Conservation (phyloP, 768 basidiomycete genomes). For the Amanita rubescens region DNA sequence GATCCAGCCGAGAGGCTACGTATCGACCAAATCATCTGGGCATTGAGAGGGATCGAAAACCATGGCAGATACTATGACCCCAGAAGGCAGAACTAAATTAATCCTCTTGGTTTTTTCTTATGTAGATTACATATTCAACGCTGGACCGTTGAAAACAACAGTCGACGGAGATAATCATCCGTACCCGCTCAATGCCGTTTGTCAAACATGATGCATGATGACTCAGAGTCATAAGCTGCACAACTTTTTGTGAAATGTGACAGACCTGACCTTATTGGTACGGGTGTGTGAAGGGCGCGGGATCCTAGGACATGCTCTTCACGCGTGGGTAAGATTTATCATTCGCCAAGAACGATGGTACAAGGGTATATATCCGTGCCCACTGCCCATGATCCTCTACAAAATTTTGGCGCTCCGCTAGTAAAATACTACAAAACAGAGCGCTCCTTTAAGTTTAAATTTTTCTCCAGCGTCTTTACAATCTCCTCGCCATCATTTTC, state of each 20-base stretch:
- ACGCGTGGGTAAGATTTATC: no score
- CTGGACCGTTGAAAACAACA: no score
- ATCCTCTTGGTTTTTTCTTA: neutral
- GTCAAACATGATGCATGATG: no score
- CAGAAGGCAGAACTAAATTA: neutral
- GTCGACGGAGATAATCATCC: no score
- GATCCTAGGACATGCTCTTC: no score
- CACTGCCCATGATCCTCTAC: no score
- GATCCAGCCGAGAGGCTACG: neutral
- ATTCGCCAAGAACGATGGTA: no score
- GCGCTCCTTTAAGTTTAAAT: no score
- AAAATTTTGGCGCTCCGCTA: no score
- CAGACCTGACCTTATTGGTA: neutral
- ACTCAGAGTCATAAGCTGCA: neutral
- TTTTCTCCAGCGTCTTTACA: constrained; percentile 1
- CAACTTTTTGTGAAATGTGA: neutral
- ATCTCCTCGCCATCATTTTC: constrained; percentile 30
- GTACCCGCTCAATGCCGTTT: no score
- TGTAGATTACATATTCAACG: neutral
- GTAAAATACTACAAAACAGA: no score
- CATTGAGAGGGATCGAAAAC: neutral
- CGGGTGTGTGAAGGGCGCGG: neutral
- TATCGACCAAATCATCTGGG: neutral
- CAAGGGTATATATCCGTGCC: no score
- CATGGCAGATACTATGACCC: neutral